Evolutionary conservation across 179 eudicot genomes (phyloP).

Genomic region (Actinidia arguta): DNA sequence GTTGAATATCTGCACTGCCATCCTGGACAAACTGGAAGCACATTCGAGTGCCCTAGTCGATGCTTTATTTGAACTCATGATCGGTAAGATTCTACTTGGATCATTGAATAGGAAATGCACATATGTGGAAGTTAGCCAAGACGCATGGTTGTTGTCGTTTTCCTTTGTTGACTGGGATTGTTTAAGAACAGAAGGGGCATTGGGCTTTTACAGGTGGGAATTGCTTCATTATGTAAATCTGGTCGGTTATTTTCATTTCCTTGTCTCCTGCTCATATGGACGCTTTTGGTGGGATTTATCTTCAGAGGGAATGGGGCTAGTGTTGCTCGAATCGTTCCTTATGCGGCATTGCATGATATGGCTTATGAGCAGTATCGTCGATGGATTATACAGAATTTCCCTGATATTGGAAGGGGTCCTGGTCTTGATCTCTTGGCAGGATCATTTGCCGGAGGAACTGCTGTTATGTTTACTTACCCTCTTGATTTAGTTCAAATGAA

Average conservation of each 20-base stretch:
- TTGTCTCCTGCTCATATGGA: neutral
- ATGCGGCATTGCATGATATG: constrained; percentile 95
- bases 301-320: constrained; percentile 98
- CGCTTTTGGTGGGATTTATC: neutral
- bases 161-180: constrained; percentile 62
- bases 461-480: constrained; percentile 92
- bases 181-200: constrained; percentile 75
- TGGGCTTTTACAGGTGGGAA: constrained; percentile 90
- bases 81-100: too few species aligned
- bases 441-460: constrained; percentile 97
- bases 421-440: constrained; percentile 95
- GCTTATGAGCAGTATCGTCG: constrained; percentile 90
- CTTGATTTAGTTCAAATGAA: constrained; percentile 95
- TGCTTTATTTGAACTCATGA: constrained; percentile 19
- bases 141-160: constrained; percentile 20
- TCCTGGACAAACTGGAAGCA: neutral
- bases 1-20: neutral
- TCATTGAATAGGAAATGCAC: constrained; percentile 10
- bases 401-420: constrained; percentile 75
- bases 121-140: neutral
- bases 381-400: constrained; percentile 68
- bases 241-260: neutral
- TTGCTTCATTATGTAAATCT: neutral
- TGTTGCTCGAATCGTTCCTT: constrained; percentile 93
- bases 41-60: neutral